Conservation (phyloP, 1,284 basidiomycete species). For the Mycosarcoma mackinlayi region DNA sequence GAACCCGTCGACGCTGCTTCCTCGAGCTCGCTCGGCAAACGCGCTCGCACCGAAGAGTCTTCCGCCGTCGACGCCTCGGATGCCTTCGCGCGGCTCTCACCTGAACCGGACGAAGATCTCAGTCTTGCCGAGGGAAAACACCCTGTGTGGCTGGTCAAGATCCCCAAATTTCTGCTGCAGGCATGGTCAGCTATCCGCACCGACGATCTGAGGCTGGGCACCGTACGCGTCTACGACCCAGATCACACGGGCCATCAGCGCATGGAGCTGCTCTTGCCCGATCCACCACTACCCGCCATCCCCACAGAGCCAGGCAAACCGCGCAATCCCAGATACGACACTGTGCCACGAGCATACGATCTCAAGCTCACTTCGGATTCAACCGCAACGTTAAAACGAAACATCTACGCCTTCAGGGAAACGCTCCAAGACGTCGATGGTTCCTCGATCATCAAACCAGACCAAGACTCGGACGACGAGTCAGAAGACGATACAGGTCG, state of each 20-base stretch:
- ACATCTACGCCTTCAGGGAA: slow-evolving; percentile 65
- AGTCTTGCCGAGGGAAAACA: slow-evolving; percentile 51
- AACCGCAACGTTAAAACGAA: slow-evolving; percentile 44
- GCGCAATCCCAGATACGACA: slow-evolving; percentile 32
- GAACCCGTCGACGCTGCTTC: slow-evolving; percentile 31
- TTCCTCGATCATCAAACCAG: neutral
- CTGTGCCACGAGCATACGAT: slow-evolving; percentile 59
- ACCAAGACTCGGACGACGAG: slow-evolving; percentile 30
- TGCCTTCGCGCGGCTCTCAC: slow-evolving; percentile 34
- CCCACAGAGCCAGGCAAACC: slow-evolving; percentile 40
- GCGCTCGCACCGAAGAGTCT: slow-evolving; percentile 9
- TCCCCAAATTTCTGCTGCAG: slow-evolving; percentile 72
- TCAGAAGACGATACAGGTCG: slow-evolving; percentile 22
- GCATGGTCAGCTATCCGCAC: slow-evolving; percentile 71
- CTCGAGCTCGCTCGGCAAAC: slow-evolving; percentile 30
- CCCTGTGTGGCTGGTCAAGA: slow-evolving; percentile 68
- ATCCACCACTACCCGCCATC: slow-evolving; percentile 48
- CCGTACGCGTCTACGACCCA: slow-evolving; percentile 71
- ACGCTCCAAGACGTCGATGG: slow-evolving; percentile 34
- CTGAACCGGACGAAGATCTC: slow-evolving; percentile 66
- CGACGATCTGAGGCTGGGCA: slow-evolving; percentile 70
- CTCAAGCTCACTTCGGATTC: slow-evolving; percentile 58
- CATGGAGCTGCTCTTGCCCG: slow-evolving; percentile 64
- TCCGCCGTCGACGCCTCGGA: slow-evolving; percentile 1
- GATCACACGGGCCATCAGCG: slow-evolving; percentile 60